Conservation (phyloP, 139 green algal genomes). For the Bryopsis sp. region DNA sequence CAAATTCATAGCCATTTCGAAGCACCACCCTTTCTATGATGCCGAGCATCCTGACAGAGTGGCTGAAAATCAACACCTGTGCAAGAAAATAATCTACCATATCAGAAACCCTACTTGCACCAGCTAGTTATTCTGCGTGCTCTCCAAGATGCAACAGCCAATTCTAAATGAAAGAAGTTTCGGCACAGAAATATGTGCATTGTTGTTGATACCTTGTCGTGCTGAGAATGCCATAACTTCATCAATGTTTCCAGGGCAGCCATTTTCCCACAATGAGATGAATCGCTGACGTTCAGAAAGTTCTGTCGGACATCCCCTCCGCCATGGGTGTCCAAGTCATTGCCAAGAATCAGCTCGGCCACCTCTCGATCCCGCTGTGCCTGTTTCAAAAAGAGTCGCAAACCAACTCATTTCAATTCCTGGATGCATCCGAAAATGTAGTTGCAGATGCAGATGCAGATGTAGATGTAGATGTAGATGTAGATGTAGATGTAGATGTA, state of each 20-base stretch:
- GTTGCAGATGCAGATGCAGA: too few relatives aligned
- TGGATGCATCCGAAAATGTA: too few relatives aligned
- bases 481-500: too few relatives aligned
- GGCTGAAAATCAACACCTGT: constrained; percentile 65
- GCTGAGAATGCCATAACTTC: background rate
- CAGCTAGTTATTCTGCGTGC: too few relatives aligned
- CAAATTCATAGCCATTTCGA: constrained; percentile 26
- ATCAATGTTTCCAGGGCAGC: constrained; percentile 33
- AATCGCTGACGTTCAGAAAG: constrained; percentile 30
- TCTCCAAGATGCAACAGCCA: too few relatives aligned
- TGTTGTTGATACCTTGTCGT: constrained; percentile 15
- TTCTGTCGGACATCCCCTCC: constrained; percentile 22
- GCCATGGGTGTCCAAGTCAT: constrained; percentile 38
- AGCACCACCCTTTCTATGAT: constrained; percentile 39
- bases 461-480: too few relatives aligned
- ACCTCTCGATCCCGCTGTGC: constrained; percentile 25
- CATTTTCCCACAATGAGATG: constrained; percentile 54
- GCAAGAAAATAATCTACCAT: too few relatives aligned
- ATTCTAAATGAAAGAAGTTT: too few relatives aligned
- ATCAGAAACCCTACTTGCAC: too few relatives aligned
- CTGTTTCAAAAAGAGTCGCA: too few relatives aligned
- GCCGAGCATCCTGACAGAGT: constrained; percentile 46
- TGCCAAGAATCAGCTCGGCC: constrained; percentile 46
- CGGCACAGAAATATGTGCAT: too few relatives aligned
- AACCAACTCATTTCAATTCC: too few relatives aligned